These are phyloP conservation scores for Orbilia ellipsospora DNA, from an alignment of 2,329 filamentous ascomycete species.

Conservation along the genomic window DNA sequence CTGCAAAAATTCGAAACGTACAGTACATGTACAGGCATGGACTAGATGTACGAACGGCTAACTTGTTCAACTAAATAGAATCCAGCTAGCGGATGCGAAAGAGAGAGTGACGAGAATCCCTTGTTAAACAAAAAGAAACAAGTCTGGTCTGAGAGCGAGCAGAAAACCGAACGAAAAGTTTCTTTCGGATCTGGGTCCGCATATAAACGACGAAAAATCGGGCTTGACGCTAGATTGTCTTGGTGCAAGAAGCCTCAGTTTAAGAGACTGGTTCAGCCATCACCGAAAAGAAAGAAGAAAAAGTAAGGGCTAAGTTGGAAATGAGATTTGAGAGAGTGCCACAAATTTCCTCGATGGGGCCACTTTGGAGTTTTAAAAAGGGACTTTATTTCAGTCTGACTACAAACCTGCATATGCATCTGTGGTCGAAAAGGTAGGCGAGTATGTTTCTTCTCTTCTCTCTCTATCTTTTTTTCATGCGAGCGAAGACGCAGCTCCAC, in stretches of 20 bases:
- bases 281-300: constrained; percentile 7
- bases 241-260: neutral
- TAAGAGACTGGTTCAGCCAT: constrained; percentile 1
- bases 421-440: constrained; percentile 29
- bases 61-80: constrained; percentile 35
- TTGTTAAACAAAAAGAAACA: constrained; percentile 1
- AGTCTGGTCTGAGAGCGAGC: neutral
- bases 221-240: neutral
- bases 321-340: constrained; percentile 33
- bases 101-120: constrained; percentile 8
- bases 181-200: constrained; percentile 29
- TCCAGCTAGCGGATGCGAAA: constrained; percentile 40
- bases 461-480: constrained; percentile 48
- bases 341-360: constrained; percentile 31
- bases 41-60: constrained; percentile 1
- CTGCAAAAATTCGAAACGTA: no score
- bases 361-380: constrained; percentile 53
- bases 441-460: constrained; percentile 38
- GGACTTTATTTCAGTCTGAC: constrained; percentile 42
- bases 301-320: constrained; percentile 37
- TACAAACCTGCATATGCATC: constrained; percentile 46
- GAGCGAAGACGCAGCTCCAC: constrained; percentile 36
- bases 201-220: constrained; percentile 46
- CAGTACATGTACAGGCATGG: no score
- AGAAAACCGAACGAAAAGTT: neutral